A percentile compares a stretch with the other conserved stretches of the same genome.
Conservation (phyloP, 2,329 filamentous ascomycete species). For the Torrubiella hemipterigena region DNA sequence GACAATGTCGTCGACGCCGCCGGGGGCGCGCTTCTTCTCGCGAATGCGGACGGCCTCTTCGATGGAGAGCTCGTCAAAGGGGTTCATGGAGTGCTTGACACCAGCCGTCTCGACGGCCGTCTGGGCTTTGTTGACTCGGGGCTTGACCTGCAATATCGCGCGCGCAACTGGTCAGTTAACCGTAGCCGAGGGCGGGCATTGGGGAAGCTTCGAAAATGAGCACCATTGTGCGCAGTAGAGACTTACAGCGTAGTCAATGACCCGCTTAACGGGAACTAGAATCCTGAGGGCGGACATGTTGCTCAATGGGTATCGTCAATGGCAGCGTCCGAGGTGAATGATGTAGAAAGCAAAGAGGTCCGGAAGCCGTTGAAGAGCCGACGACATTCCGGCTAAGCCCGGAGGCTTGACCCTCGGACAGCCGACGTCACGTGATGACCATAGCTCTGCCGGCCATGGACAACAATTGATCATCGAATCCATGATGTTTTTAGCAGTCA, state of each 20-base stretch:
- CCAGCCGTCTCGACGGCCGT: constrained; percentile 85
- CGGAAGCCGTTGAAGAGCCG: constrained; percentile 1
- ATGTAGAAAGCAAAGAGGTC: constrained; percentile 3
- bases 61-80: constrained; percentile 95
- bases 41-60: constrained; percentile 93
- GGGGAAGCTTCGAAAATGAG: no score
- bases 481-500: no score
- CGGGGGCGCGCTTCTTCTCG: constrained; percentile 63
- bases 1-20: constrained; percentile 82
- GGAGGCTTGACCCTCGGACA: constrained; percentile 27
- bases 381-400: constrained; percentile 28
- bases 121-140: constrained; percentile 57
- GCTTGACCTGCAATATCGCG: constrained; percentile 44
- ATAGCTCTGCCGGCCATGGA: no score
- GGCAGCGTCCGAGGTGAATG: constrained; percentile 7
- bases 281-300: constrained; percentile 57
- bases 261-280: constrained; percentile 70
- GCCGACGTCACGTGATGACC: constrained; percentile 23
- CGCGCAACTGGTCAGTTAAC: no score
- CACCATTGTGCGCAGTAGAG: no score
- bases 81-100: constrained; percentile 98
- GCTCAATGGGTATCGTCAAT: constrained; percentile 14
- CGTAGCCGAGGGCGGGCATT: no score
- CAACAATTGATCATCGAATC: no score
- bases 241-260: constrained; percentile 74